Conservation (phyloP, 345 rosid genomes). For the Firmiana major region DNA sequence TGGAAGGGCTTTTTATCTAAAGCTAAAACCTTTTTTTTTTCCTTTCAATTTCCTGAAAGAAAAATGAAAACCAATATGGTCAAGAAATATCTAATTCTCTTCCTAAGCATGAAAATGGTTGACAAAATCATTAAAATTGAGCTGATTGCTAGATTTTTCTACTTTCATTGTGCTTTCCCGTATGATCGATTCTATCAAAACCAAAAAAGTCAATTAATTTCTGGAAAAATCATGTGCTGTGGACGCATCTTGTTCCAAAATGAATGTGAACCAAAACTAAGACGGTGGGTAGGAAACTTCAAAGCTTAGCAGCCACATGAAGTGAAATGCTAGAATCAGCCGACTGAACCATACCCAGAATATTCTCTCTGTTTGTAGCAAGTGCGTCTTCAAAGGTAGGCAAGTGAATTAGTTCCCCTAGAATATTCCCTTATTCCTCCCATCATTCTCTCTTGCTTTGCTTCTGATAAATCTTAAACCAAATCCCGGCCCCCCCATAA, state of each 20-base stretch:
- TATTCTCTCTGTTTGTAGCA: background rate
- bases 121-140: background rate
- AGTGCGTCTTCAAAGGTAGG: background rate
- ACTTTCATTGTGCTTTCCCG: background rate
- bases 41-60: no score
- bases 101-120: background rate
- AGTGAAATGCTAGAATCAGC: background rate
- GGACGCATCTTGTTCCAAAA: background rate
- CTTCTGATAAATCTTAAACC: background rate
- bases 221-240: background rate
- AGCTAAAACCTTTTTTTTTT: no score
- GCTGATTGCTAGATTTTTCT: background rate
- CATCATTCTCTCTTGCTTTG: no score
- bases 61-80: no score
- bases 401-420: background rate
- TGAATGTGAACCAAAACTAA: background rate
- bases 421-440: constrained; percentile 11
- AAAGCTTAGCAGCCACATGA: background rate
- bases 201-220: background rate
- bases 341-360: background rate
- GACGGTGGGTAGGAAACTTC: background rate
- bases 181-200: background rate
- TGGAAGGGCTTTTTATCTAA: no score
- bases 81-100: no score
- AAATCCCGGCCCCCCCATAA: background rate